A percentile compares a stretch with the other conserved stretches of the same genome.
Conservation (phyloP, 352 stramenopile species). For the Phytophthora tubulina region DNA sequence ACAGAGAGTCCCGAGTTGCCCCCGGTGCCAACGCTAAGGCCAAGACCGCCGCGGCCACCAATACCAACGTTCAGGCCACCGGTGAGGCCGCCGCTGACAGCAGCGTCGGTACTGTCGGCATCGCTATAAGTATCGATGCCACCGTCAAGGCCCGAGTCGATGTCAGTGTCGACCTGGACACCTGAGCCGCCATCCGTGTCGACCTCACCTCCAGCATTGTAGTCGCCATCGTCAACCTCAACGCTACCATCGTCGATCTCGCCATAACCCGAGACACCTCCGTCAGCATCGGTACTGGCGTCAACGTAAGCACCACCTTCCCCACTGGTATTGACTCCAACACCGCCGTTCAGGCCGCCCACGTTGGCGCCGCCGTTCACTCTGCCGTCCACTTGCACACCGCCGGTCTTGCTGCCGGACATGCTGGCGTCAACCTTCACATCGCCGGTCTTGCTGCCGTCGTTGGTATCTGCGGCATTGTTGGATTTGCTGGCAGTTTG, state of each 20-base stretch:
- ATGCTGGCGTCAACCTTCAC: not conserved
- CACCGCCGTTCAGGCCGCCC: not conserved
- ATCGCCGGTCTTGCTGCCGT: not conserved
- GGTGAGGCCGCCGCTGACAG: not conserved
- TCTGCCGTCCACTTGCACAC: not conserved
- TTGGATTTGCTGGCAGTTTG: too few species aligned
- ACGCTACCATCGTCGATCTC: not conserved
- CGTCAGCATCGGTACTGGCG: not conserved
- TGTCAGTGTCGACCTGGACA: not conserved
- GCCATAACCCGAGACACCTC: not conserved
- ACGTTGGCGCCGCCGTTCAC: not conserved
- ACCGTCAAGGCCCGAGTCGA: not conserved
- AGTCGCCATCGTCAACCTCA: not conserved
- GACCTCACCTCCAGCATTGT: not conserved
- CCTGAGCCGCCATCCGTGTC: not conserved
- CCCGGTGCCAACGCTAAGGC: not conserved
- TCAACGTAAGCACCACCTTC: not conserved
- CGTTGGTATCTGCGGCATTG: not conserved
- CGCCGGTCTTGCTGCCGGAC: not conserved
- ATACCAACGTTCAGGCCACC: not conserved
- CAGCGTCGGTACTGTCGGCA: not conserved
- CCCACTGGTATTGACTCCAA: not conserved
- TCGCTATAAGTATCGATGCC: not conserved
- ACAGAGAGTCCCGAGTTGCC: slow-evolving; percentile 4
- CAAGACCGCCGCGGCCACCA: not conserved